Evolutionary conservation across 768 basidiomycete genomes (phyloP).

Genomic region (Lanmaoa pseudosensibilis): DNA sequence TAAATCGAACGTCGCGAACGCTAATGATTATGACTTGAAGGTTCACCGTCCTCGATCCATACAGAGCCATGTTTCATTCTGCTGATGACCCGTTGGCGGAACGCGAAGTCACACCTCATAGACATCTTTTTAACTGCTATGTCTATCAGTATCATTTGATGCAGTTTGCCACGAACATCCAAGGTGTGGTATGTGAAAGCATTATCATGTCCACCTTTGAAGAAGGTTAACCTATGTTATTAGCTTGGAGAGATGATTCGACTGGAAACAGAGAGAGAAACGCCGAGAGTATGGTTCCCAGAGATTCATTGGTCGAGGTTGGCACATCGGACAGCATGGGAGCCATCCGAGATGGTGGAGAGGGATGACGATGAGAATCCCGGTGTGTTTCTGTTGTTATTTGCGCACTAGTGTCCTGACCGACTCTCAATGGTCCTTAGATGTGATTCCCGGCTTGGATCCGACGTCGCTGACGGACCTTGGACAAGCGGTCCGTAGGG

Average conservation of each 20-base stretch:
- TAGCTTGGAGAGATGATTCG: conserved; percentile 59
- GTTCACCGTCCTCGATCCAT: conserved; percentile 56
- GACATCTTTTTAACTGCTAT: conserved; percentile 72
- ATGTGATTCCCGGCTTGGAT: conserved; percentile 59
- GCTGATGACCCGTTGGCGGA: conserved; percentile 27
- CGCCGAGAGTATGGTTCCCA: conserved; percentile 59
- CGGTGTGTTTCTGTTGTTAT: conserved; percentile 26
- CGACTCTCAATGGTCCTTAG: conserved; percentile 20
- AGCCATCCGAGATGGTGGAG: conserved; percentile 43
- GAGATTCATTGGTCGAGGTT: conserved; percentile 32
- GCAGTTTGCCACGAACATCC: conserved; percentile 35
- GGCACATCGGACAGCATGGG: conserved; percentile 46
- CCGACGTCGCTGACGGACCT: conserved; percentile 47
- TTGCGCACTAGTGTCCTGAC: not conserved
- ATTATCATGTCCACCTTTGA: not conserved
- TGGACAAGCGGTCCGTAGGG: conserved; percentile 55
- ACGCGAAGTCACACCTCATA: conserved; percentile 57
- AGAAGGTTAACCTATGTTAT: not conserved
- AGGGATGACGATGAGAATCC: conserved; percentile 71
- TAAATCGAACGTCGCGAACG: not conserved
- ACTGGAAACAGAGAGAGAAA: conserved; percentile 49
- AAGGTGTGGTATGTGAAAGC: conserved; percentile 35
- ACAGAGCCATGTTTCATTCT: conserved; percentile 49
- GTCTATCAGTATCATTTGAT: conserved; percentile 63
- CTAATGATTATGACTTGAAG: conserved; percentile 33